These are phyloP conservation scores for Meyerozyma athensensis DNA, from an alignment of 1,139 yeast species.

Conservation along the genomic window DNA sequence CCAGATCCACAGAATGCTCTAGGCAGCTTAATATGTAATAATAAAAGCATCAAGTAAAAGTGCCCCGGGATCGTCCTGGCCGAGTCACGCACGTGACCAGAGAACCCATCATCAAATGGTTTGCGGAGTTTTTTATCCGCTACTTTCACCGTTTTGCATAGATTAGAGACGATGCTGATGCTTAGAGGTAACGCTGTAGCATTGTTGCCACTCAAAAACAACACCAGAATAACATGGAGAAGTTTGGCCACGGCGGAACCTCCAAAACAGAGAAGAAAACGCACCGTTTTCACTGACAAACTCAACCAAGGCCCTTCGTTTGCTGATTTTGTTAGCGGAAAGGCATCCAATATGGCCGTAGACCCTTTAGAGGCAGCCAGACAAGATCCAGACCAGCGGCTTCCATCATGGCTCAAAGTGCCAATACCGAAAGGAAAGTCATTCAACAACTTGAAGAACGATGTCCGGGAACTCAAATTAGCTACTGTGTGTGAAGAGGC, in stretches of 20 bases:
- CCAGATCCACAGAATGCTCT: slow-evolving; percentile 44
- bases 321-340: slow-evolving; percentile 82
- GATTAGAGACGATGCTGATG: background rate
- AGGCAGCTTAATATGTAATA: slow-evolving; percentile 5
- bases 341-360: slow-evolving; percentile 58
- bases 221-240: background rate
- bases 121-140: slow-evolving; percentile 3
- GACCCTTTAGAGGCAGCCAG: slow-evolving; percentile 73
- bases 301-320: slow-evolving; percentile 87
- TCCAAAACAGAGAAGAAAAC: slow-evolving; percentile 33
- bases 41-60: no score
- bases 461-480: slow-evolving; percentile 79
- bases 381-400: slow-evolving; percentile 56
- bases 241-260: background rate
- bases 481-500: slow-evolving; percentile 99
- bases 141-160: no score
- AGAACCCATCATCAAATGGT: background rate
- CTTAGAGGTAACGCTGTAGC: background rate
- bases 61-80: no score
- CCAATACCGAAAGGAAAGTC: slow-evolving; percentile 92
- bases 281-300: slow-evolving; percentile 64
- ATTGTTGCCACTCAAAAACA: background rate
- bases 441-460: slow-evolving; percentile 75
- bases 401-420: slow-evolving; percentile 92
- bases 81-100: background rate